Evolutionary conservation across 1,139 yeast species (phyloP), one percentile per base, ranked within the genome.

Genomic region (Pichia sp.): DNA sequence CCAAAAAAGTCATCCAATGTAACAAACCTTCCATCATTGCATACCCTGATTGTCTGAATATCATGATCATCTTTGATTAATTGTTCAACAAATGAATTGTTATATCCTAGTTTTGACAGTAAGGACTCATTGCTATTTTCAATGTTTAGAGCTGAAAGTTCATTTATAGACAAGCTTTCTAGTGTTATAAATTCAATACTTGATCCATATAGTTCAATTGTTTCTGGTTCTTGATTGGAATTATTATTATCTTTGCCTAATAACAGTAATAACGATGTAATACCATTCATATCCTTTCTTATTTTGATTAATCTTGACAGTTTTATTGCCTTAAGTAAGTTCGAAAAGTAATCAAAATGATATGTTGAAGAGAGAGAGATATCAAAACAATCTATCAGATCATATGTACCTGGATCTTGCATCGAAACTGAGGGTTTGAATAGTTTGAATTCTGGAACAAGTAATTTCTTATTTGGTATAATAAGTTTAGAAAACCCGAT

Each of bases 401-500:
- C 29, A 13, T 22, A 11, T 9, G 44, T 32, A 62, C 57, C 56
- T 64, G 72, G 62, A 40, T 52, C 48, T 6, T 40, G n/a, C 12
- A 4, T 30, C 18, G 40, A 20, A 3, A 20, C 4, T 5, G 39
- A 43, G 1, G 63, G 57, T 16, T 63, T 59, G 36, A 55, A 64
- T 0, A 74, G 55, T 25, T 64, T 64, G 27, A 79, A 59, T 23
- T 73, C 72, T 45, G 85, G 94, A 42, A 87, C 64, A 11, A 80
- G 76, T 1, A 80, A 69, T 56, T 74, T 73, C 45, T 79, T 86
- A 51, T 74, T 76, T 0, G 95, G 95, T 51, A 83, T 74, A 12
- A 77, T 73, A 25, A 86, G 69, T 59, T 84, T 82, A 48, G 87
- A 81, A 44, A 73, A 70, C 0, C 95, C 96, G 42, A 86, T 72